phyloP scores from a whole-genome alignment of 2,329 filamentous ascomycete species.

The Xylaria arbuscula region DNA sequence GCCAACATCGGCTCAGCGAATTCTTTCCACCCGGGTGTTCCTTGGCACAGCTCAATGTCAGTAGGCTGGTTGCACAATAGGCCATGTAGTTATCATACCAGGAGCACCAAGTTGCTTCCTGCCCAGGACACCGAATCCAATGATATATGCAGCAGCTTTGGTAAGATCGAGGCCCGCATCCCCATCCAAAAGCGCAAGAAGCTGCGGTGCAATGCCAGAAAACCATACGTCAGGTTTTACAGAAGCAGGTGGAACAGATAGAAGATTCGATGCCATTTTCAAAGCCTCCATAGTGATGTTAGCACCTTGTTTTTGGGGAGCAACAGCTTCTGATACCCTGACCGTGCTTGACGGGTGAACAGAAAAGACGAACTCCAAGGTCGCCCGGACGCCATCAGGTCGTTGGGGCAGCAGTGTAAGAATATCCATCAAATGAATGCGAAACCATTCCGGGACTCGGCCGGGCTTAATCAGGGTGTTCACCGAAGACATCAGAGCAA shows the following conservation, averaged over 20 bases:
- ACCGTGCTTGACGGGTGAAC: constrained; percentile 68
- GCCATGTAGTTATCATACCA: constrained; percentile 53
- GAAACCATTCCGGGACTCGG: constrained; percentile 69
- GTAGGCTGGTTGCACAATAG: neutral
- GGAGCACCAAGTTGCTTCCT: constrained; percentile 72
- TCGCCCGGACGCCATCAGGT: constrained; percentile 71
- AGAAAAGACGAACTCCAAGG: constrained; percentile 76
- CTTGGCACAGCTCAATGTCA: constrained; percentile 49
- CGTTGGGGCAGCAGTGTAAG: constrained; percentile 72
- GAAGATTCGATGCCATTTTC: constrained; percentile 69
- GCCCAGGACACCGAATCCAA: constrained; percentile 74
- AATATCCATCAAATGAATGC: constrained; percentile 64
- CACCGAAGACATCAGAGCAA: constrained; percentile 67
- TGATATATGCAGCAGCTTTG: constrained; percentile 69
- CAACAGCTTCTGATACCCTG: constrained; percentile 54
- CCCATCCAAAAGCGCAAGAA: constrained; percentile 71
- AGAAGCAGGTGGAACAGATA: constrained; percentile 68
- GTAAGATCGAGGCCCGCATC: constrained; percentile 66
- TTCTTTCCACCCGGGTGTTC: constrained; percentile 68
- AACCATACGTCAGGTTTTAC: constrained; percentile 71
- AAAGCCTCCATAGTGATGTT: constrained; percentile 76
- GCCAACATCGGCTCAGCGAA: constrained; percentile 70
- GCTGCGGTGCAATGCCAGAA: constrained; percentile 67
- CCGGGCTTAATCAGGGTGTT: constrained; percentile 73
- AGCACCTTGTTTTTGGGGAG: constrained; percentile 66